phyloP scores from a whole-genome alignment of 768 basidiomycete species.

The Suillus brevipes region DNA sequence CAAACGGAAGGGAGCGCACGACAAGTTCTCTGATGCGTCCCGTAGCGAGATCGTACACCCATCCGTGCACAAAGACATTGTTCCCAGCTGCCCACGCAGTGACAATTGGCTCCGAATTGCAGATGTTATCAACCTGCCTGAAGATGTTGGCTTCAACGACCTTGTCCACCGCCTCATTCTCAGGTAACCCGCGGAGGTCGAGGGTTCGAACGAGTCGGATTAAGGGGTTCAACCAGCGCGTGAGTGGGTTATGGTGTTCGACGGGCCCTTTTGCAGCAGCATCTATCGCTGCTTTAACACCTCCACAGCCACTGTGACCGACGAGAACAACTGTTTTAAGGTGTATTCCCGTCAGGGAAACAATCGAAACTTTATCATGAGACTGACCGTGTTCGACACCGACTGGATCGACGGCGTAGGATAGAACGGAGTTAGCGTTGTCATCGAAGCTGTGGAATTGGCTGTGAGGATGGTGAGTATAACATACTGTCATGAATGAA shows the following conservation, averaged over 20 bases:
- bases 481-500: neutral
- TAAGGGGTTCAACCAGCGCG: slow-evolving; percentile 73
- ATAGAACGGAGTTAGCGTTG: slow-evolving; percentile 67
- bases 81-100: slow-evolving; percentile 42
- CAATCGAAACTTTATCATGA: slow-evolving; percentile 32
- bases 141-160: slow-evolving; percentile 64
- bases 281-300: slow-evolving; percentile 50
- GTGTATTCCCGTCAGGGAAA: slow-evolving; percentile 6
- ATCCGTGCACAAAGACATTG: slow-evolving; percentile 67
- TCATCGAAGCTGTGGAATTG: slow-evolving; percentile 75
- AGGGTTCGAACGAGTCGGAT: slow-evolving; percentile 47
- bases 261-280: slow-evolving; percentile 19
- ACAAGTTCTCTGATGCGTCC: slow-evolving; percentile 61
- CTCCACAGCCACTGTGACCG: slow-evolving; percentile 84
- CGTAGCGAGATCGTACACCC: slow-evolving; percentile 66
- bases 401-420: slow-evolving; percentile 70
- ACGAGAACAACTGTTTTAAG: slow-evolving; percentile 64
- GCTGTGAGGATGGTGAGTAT: slow-evolving; percentile 34
- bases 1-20: neutral
- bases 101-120: slow-evolving; percentile 43
- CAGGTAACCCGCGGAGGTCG: slow-evolving; percentile 38
- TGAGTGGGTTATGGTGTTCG: slow-evolving; percentile 47
- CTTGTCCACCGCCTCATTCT: slow-evolving; percentile 40
- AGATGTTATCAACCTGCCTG: slow-evolving; percentile 52
- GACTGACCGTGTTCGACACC: slow-evolving; percentile 76